Evolutionary conservation across 2,329 filamentous ascomycete genomes (phyloP), one percentile per base, ranked within the genome.

Genomic region (Coleophoma crateriformis): DNA sequence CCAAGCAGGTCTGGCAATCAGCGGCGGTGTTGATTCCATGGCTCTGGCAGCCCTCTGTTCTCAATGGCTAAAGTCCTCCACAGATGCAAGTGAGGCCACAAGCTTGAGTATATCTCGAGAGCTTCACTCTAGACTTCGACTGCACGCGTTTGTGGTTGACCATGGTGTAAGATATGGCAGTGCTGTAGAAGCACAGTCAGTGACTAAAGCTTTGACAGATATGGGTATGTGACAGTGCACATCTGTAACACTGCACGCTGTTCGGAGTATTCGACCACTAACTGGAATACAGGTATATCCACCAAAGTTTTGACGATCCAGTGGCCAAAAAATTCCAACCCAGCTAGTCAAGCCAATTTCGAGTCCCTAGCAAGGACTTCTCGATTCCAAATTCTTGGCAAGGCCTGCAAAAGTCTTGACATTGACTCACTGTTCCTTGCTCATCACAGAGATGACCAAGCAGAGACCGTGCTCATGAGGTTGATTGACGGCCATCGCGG

Each of bases 21-120:
- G 91, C 63, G 94, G 94, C 20, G 94, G 94, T 7, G 88, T 94
- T 37, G 94, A 99, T 68, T 97, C 92, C n/a, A 99, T 97, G 91
- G 92, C 92, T 27, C 74, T 99, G 52, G 90, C 90, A 49, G 83
- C 75, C 52, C 77, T 97, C 34, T 88, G 87, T 64, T 76, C 74
- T 45, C 42, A 60, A 78, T 34, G 67, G 68, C 48, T 56, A 37
- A 22, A 49, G 35, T 8, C 27, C 39, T 37, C 10, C 41, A 13
- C 37, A 22, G 19, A 45, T 13, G 45, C 48, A 46, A 33, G 11
- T 15, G 20, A 50, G 32, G 32, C 34, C 45, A 45, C 11, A 17
- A 35, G 27, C 19, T 14, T 39, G 49, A 45, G 33, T 33, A 45
- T 19, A 61, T 2, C 51, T 57, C 22, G 60, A 72, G 54, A 68